phyloP scores from a whole-genome alignment of 2,329 filamentous ascomycete species.

The Cytospora paraplurivora region DNA sequence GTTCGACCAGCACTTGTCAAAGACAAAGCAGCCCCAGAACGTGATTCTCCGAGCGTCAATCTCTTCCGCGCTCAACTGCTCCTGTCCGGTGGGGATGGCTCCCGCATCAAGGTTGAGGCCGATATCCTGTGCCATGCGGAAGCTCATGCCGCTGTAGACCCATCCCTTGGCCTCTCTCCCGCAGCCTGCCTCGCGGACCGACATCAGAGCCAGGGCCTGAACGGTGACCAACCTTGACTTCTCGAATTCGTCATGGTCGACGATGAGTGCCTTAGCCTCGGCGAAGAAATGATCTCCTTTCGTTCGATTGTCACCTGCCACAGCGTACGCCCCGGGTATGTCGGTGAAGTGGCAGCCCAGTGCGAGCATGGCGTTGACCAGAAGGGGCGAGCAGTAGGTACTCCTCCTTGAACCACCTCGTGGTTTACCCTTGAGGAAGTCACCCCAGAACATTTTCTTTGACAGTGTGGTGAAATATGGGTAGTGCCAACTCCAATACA shows the following conservation, averaged over 20 bases:
- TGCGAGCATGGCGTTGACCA: conserved; percentile 93
- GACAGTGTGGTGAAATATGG: conserved; percentile 92
- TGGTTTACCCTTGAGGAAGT: conserved; percentile 74
- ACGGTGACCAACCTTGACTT: conserved; percentile 86
- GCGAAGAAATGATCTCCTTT: conserved; percentile 96
- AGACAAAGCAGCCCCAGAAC: conserved; percentile 97
- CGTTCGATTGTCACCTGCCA: conserved; percentile 74
- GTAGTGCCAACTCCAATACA: conserved; percentile 99
- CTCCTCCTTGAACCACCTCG: conserved; percentile 54
- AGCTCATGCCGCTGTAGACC: conserved; percentile 98
- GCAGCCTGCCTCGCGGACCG: conserved; percentile 91
- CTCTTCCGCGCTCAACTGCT: conserved; percentile 73
- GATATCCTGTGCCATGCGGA: conserved; percentile 94
- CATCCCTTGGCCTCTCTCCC: conserved; percentile 93
- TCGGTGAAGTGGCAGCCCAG: conserved; percentile 92
- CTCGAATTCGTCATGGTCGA: conserved; percentile 92
- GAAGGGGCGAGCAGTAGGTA: conserved; percentile 81
- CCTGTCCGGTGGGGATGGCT: conserved; percentile 60
- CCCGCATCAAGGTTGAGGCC: conserved; percentile 84
- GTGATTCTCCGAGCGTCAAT: conserved; percentile 88
- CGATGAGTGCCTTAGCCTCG: conserved; percentile 85
- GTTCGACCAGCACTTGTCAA: conserved; percentile 99
- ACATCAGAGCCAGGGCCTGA: conserved; percentile 93
- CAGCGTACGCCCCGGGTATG: conserved; percentile 69
- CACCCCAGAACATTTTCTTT: conserved; percentile 81